Percentiles rank a stretch among this genome's conserved stretches.
Evolutionary conservation across 306 rosid species (phyloP).

Genomic region (Crotalaria pallida): DNA sequence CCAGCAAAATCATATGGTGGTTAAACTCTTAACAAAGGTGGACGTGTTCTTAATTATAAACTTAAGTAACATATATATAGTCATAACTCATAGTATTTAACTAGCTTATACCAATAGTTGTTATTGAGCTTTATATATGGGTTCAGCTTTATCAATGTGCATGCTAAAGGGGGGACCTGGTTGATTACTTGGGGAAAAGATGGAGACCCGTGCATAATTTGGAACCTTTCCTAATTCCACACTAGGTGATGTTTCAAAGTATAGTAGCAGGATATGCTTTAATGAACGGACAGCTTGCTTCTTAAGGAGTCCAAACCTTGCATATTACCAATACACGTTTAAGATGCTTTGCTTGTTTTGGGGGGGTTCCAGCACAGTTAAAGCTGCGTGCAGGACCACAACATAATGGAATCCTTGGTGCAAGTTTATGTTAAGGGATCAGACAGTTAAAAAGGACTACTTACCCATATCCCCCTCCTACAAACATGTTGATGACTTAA

Average conservation of each 20-base stretch:
- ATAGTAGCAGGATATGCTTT: conserved; percentile 25
- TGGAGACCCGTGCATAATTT: conserved; percentile 30
- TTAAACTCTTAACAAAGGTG: not conserved
- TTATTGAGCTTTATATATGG: conserved; percentile 14
- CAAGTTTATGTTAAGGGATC: conserved; percentile 22
- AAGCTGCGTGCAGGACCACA: conserved; percentile 59
- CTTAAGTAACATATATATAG: not conserved
- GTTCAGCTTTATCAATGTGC: conserved; percentile 35
- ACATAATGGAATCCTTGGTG: conserved; percentile 29
- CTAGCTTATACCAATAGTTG: not conserved
- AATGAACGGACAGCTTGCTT: conserved; percentile 28
- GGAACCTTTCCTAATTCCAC: conserved; percentile 18
- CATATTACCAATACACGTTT: conserved; percentile 19
- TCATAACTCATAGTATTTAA: not conserved
- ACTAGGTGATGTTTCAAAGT: conserved; percentile 25
- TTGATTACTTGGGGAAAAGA: conserved; percentile 31
- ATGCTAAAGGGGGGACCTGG: conserved; percentile 35
- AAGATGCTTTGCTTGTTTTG: conserved; percentile 64
- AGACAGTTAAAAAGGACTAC: conserved; percentile 25
- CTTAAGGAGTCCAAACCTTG: conserved; percentile 29
- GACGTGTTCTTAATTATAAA: not conserved
- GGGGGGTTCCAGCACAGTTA: conserved; percentile 31
- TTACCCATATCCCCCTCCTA: conserved; percentile 1
- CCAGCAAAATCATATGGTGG: conserved; percentile 23
- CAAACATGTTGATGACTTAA: conserved; percentile 28